phyloP scores from a whole-genome alignment of 495 filamentous ascomycete species.

The Xylaria intraflava region DNA sequence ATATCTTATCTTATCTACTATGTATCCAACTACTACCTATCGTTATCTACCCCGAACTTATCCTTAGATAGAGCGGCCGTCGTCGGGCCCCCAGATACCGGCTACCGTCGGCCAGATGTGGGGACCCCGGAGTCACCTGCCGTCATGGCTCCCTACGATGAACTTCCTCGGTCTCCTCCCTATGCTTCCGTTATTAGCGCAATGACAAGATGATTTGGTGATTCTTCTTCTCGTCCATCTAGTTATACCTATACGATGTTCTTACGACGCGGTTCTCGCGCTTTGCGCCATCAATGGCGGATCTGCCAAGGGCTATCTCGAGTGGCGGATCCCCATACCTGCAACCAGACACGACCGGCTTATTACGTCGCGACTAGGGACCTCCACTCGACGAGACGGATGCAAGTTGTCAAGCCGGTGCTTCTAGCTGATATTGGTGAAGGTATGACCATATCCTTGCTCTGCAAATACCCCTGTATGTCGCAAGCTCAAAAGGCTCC shows the following conservation, averaged over 20 bases:
- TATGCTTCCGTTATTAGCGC: slow-evolving; percentile 7
- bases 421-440: slow-evolving; percentile 94
- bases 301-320: slow-evolving; percentile 29
- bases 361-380: slow-evolving; percentile 28
- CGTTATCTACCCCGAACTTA: no score
- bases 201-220: background rate
- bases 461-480: background rate
- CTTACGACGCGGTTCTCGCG: slow-evolving; percentile 37
- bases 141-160: slow-evolving; percentile 5
- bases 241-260: slow-evolving; percentile 39
- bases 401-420: slow-evolving; percentile 72
- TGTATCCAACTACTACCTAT: background rate
- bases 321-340: slow-evolving; percentile 22
- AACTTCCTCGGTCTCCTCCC: slow-evolving; percentile 13
- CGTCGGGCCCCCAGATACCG: slow-evolving; percentile 28
- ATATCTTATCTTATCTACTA: no score
- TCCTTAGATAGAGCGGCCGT: slow-evolving; percentile 15
- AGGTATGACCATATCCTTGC: slow-evolving; percentile 47
- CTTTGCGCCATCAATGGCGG: slow-evolving; percentile 36
- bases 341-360: background rate
- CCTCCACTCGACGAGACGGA: slow-evolving; percentile 56
- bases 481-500: background rate
- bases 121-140: slow-evolving; percentile 14
- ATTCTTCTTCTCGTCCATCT: slow-evolving; percentile 2
- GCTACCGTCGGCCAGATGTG: slow-evolving; percentile 25